A percentile compares a stretch with the other conserved stretches of the same genome.
Evolutionary conservation across 495 filamentous ascomycete species (phyloP).

Genomic region (Xylaria acuta): DNA sequence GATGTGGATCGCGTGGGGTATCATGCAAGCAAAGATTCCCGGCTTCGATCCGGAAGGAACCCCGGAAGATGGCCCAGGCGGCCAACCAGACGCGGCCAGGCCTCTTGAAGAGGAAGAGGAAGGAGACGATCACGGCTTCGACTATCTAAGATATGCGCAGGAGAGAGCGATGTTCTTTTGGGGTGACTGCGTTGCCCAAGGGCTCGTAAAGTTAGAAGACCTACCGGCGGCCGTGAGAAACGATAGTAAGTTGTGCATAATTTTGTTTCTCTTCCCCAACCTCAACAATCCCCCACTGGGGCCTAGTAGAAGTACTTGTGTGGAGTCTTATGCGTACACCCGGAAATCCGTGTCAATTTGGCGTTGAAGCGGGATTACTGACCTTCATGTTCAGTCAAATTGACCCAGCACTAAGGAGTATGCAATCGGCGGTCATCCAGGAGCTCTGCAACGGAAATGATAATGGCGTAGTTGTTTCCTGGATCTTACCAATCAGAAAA

Average conservation of each 20-base stretch:
- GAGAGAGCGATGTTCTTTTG: constrained; percentile 91
- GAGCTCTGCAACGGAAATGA: constrained; percentile 1
- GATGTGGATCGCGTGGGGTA: constrained; percentile 95
- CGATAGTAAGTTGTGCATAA: constrained; percentile 57
- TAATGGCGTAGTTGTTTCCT: neutral
- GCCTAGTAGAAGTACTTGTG: neutral
- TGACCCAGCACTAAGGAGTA: constrained; percentile 1
- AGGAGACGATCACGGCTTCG: constrained; percentile 67
- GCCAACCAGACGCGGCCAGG: constrained; percentile 20
- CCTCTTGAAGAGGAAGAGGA: constrained; percentile 52
- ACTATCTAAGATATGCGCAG: constrained; percentile 90
- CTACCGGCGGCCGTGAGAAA: constrained; percentile 71
- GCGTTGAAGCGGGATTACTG: neutral
- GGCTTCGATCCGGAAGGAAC: constrained; percentile 49
- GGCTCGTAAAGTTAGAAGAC: constrained; percentile 73
- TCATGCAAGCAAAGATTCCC: constrained; percentile 88
- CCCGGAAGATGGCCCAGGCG: constrained; percentile 24
- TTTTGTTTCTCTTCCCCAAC: constrained; percentile 22
- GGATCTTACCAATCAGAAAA: constrained; percentile 1
- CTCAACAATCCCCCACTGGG: neutral
- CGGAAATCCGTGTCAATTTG: neutral
- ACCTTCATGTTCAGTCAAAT: constrained; percentile 20
- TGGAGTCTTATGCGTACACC: neutral
- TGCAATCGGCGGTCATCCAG: neutral
- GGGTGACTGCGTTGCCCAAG: constrained; percentile 80